A percentile compares a stretch with the other conserved stretches of the same genome.
These are phyloP conservation scores for Amniculicola lignicola DNA, from an alignment of 495 filamentous ascomycete genomes.

Conservation along the genomic window DNA sequence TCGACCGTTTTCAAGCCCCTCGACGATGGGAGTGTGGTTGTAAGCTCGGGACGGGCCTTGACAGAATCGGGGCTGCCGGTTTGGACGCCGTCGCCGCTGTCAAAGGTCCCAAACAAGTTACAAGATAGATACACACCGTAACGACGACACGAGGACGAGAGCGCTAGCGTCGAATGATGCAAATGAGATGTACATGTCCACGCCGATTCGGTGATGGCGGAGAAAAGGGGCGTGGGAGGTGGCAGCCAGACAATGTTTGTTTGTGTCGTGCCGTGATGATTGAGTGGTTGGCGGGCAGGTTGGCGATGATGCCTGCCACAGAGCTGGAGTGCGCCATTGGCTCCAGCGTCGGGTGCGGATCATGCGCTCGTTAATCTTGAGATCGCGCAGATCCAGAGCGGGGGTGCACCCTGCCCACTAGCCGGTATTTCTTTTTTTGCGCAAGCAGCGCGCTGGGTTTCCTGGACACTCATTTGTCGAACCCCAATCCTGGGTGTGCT, in stretches of 20 bases:
- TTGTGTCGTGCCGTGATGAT: slow-evolving; percentile 1
- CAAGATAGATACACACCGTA: too few species aligned
- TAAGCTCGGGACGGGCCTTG: too few species aligned
- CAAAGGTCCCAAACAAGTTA: too few species aligned
- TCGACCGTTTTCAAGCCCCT: too few species aligned
- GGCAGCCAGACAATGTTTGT: slow-evolving; percentile 5
- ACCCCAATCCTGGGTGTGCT: slow-evolving; percentile 7
- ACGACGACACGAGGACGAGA: too few species aligned
- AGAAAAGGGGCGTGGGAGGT: slow-evolving; percentile 4
- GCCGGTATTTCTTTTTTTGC: slow-evolving; percentile 13
- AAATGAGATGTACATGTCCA: too few species aligned
- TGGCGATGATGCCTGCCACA: slow-evolving; percentile 1
- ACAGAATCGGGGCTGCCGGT: not conserved
- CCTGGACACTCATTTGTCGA: not conserved
- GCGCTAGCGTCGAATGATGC: too few species aligned
- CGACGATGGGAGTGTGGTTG: too few species aligned
- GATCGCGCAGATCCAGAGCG: slow-evolving; percentile 16
- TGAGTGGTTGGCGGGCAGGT: slow-evolving; percentile 13
- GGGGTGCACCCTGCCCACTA: slow-evolving; percentile 7
- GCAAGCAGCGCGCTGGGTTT: not conserved
- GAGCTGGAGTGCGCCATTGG: slow-evolving; percentile 10
- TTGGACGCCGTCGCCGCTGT: slow-evolving; percentile 1
- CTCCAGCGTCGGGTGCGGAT: slow-evolving; percentile 14
- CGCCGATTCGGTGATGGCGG: too few species aligned
- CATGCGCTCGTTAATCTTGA: slow-evolving; percentile 28